Evolutionary conservation across 345 rosid genomes (phyloP), one percentile per base, ranked within the genome.

Genomic region (Isatis tinctoria): DNA sequence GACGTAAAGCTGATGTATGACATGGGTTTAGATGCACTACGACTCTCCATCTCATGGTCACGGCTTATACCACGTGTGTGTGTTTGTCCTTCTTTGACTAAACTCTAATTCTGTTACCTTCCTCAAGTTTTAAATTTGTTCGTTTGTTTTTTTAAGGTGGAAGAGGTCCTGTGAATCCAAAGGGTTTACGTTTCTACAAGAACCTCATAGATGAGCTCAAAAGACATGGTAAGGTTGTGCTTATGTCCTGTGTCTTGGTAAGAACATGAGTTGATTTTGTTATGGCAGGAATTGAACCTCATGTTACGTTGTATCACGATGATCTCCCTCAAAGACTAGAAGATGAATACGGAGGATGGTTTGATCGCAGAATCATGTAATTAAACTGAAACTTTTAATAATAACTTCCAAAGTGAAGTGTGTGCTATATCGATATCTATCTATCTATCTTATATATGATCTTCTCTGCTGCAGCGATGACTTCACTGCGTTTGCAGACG

Each of bases 281-380:
- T 18, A 13, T 12, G 40, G 8, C 14, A 49, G 91, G 96, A 37
- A 85, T 90, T 43, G 82, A 84, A 61, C 82, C 88, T 17, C 87
- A 88, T 63, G 88, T 81, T 61, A 81, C 86, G 2, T 62, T 90
- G 45, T 47, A 39, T 67, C 65, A 90, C 70, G 67, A 51, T 39
- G 93, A 88, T 76, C 83, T 75, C 44, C 96, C 91, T 18, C 96
- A 84, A 65, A 82, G 59, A 8, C 88, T 90, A 22, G 93, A 90
- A 81, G 91, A 87, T 35, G 93, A 88, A 70, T 88, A 87, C 68
- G 87, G 86, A 54, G 88, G 91, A 80, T 90, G 93, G 93, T 5
- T 84, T 56, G 78, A 72, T 73, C 70, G 57, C 45, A 90, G 26
- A 56, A 79, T 87, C 32, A 80, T 90, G 93, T 86, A 85, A 51